Conservation (phyloP, 805 yeast genomes). For the Candida dajiaensis region DNA sequence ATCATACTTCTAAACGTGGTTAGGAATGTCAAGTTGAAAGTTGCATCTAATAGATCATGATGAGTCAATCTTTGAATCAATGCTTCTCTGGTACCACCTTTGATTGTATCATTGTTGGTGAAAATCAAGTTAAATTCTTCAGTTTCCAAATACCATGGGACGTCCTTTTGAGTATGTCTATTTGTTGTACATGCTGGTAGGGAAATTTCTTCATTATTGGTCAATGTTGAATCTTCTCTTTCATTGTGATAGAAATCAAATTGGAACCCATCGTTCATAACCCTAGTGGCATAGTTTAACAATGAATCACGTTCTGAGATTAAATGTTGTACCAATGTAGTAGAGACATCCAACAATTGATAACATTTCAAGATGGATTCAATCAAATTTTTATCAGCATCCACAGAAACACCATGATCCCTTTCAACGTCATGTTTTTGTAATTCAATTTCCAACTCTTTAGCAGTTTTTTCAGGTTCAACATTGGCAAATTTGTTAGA, state of each 20-base stretch:
- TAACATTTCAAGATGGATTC: conserved; percentile 28
- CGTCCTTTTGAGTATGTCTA: conserved; percentile 29
- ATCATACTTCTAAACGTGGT: conserved; percentile 73
- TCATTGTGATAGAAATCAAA: conserved; percentile 49
- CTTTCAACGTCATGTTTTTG: conserved; percentile 39
- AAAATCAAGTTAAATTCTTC: conserved; percentile 55
- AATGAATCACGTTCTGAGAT: conserved; percentile 67
- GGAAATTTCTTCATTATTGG: conserved; percentile 22
- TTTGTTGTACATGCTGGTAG: conserved; percentile 24
- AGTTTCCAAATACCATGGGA: conserved; percentile 69
- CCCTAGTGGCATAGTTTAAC: conserved; percentile 67
- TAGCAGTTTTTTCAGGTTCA: conserved; percentile 44
- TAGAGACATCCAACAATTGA: conserved; percentile 29
- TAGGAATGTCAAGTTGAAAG: conserved; percentile 63
- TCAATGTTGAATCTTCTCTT: conserved; percentile 28
- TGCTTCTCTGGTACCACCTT: conserved; percentile 80
- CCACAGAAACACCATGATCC: conserved; percentile 30
- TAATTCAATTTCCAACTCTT: conserved; percentile 40
- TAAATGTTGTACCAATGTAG: conserved; percentile 45
- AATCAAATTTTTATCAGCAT: conserved; percentile 26
- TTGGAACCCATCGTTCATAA: conserved; percentile 69
- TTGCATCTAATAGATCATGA: conserved; percentile 56
- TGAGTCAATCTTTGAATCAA: conserved; percentile 75
- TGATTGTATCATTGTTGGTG: conserved; percentile 65
- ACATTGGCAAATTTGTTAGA: conserved; percentile 31